Evolutionary conservation across 2,329 filamentous ascomycete genomes (phyloP), one percentile per base, ranked within the genome.

Genomic region (Aureobasidium zeae): DNA sequence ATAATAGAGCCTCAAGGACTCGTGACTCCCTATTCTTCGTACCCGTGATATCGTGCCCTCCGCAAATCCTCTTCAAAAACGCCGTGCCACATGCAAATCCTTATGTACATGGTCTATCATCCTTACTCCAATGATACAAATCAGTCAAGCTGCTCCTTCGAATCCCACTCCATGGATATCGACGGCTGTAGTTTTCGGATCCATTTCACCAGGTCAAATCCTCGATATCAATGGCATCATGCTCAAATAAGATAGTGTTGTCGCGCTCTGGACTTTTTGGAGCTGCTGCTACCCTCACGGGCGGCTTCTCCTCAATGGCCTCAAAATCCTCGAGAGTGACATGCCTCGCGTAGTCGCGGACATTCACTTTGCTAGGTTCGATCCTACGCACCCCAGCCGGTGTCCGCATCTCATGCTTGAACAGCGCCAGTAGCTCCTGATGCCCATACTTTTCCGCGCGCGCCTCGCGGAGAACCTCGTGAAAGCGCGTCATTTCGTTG

Each of bases 401-500:
- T n/a, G 28, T 10, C 17, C 25, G 37, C 30, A 34, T 43, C 22
- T 43, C 39, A 12, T 26, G 21, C n/a, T 17, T 34, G 24, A 55
- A 51, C 29, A 55, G 49, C 12, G 48, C 42, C n/a, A 42, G 33
- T 9, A 47, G 12, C 4, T 43, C 26, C n/a, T 13, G 12, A 6
- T 36, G 37, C 13, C 41, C 26, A 11, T 34, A 42, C 24, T 41
- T 34, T 17, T 46, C 29, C 15, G 36, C 21, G 3, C 45, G 24
- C 15, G 50, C 51, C 30, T 52, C 46, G 3, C 44, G 30, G 22
- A 52, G 36, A 2, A 56, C 37, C 10, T 46, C 33, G 25, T 32
- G 52, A 26, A 16, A 43, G 11, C 29, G 39, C 3, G 4, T n/a
- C 29, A 33, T 34, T 3, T 34, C 21, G 9, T 50, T 44, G 22